Base-by-base conservation (phyloP, 768 basidiomycete species). In the Omphalotus guepiniiformis region DNA sequence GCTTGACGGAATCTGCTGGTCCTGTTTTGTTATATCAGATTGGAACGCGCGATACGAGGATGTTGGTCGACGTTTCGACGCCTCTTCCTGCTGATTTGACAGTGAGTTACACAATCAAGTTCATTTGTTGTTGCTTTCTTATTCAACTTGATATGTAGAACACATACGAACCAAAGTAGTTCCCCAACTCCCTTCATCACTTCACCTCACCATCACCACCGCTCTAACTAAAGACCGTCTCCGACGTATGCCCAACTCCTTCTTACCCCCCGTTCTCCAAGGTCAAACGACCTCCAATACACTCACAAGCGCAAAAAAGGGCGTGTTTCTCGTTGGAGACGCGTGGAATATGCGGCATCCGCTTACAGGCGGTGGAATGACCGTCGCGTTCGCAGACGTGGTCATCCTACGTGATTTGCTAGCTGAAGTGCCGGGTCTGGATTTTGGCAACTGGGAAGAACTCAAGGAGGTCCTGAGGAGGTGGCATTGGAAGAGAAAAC, bases 301-400 rank as follows among this genome's bases (percentile, higher is more conserved):
- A 19, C n/a, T n/a, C n/a, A n/a, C n/a, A n/a, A 8, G 12, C 11
- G 46, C 39, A 22, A 49, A 35, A 25, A 23, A 51, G 26, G 41
- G 42, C 21, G 82, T 81, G 8, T 69, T 99, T 49, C 80, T 98
- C 52, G 72, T 96, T 27, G 96, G 96, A 1, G 96, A 98, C 61
- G 83, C 95, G 2, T 95, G 92, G 87, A 99, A 98, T 62, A 98
- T 98, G 94, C 88, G 96, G 0, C 96, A 99, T 64, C 96, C 96
- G 2, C 75, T 99, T 18, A 99, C 96, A 0, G 96, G 96, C 4
- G 93, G 93, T 9, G 96, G 96, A 4, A 99, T 99, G 96, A 94
- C 93, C 0, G 95, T 97, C 30, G 93, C 93, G 2, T 71, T 98
- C 39, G 76, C 82, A 58, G 96, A 98, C 55, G 86, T 88, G 4